A percentile compares a stretch with the other conserved stretches of the same genome.
Evolutionary conservation across 257 asterid genomes (phyloP).

Genomic region (Cordia subcordata): DNA sequence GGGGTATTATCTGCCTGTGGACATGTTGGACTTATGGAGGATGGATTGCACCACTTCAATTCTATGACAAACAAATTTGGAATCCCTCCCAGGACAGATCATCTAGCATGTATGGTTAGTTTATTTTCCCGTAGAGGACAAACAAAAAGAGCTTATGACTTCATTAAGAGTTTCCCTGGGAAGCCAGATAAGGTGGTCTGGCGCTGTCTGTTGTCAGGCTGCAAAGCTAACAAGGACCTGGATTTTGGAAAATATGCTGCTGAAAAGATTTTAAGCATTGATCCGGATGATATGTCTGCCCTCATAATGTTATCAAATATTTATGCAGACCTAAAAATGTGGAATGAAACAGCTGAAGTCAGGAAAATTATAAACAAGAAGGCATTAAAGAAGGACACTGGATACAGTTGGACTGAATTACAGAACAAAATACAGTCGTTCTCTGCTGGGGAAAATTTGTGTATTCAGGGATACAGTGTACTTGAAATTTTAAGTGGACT

Average conservation of each 20-base stretch:
- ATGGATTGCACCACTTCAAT: conserved; percentile 49
- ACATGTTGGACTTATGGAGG: conserved; percentile 59
- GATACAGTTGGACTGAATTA: conserved; percentile 66
- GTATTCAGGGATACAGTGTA: conserved; percentile 7
- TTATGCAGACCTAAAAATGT: conserved; percentile 61
- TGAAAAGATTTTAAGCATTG: conserved; percentile 46
- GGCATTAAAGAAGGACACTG: conserved; percentile 61
- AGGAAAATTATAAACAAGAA: conserved; percentile 55
- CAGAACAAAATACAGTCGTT: conserved; percentile 23
- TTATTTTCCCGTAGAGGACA: conserved; percentile 60
- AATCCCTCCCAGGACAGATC: conserved; percentile 55
- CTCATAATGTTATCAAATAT: conserved; percentile 60
- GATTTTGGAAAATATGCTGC: conserved; percentile 57
- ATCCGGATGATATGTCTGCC: conserved; percentile 70
- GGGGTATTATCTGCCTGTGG: conserved; percentile 70
- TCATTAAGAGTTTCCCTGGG: conserved; percentile 31
- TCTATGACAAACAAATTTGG: conserved; percentile 50
- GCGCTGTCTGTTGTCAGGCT: conserved; percentile 74
- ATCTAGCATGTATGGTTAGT: conserved; percentile 66
- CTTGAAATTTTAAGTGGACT: conserved; percentile 33
- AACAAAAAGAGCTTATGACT: conserved; percentile 47
- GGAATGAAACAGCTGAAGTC: conserved; percentile 62
- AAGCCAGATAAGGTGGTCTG: conserved; percentile 63
- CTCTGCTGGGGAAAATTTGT: conserved; percentile 29
- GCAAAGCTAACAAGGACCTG: conserved; percentile 46